Evolutionary conservation across 2,329 filamentous ascomycete genomes (phyloP).

Genomic region (Paecilomyces variotii): DNA sequence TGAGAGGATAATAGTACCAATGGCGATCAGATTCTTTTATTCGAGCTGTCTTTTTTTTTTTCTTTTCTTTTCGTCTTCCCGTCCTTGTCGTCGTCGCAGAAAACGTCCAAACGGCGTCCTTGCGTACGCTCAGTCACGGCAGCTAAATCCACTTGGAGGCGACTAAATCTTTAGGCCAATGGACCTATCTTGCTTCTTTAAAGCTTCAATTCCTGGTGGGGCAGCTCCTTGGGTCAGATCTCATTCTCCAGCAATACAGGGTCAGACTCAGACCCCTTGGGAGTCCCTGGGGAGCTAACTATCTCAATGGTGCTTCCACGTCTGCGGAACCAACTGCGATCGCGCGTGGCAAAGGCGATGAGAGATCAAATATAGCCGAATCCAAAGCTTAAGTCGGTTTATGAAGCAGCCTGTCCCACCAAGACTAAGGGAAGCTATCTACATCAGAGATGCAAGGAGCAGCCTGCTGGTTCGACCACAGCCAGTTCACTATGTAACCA

Average conservation of each 20-base stretch:
- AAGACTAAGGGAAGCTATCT: not conserved
- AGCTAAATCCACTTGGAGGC: not conserved
- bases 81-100: not conserved
- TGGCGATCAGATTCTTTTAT: not conserved
- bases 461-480: not conserved
- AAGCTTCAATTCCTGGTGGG: not conserved
- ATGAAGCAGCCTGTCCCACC: not conserved
- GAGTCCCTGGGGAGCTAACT: not conserved
- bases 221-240: not conserved
- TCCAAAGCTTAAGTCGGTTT: conserved; percentile 4
- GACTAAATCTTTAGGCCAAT: not conserved
- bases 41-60: not conserved
- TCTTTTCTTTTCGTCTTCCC: not conserved
- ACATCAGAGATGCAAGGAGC: conserved; percentile 1
- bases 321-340: not conserved
- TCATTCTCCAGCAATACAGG: not conserved
- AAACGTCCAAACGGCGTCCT: not conserved
- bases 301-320: not conserved
- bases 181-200: not conserved
- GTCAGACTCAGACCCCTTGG: not conserved
- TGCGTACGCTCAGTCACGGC: not conserved
- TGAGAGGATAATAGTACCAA: not conserved
- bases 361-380: not conserved
- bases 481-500: not conserved
- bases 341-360: not conserved